A percentile compares a stretch with the other conserved stretches of the same genome.
Conservation (phyloP, 176 grass and related monocot species). For the Oropetium thomaeum region DNA sequence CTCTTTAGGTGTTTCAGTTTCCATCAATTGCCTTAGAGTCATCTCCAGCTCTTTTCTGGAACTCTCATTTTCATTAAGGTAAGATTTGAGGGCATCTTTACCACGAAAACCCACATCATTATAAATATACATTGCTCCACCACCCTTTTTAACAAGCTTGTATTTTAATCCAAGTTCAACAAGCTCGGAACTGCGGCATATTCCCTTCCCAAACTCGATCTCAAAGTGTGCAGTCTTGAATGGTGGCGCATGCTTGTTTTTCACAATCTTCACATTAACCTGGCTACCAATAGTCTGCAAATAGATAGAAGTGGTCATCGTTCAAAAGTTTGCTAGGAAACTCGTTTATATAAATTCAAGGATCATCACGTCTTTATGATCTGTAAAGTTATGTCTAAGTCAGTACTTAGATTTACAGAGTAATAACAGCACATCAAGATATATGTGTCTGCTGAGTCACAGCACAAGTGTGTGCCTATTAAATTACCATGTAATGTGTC, state of each 20-base stretch:
- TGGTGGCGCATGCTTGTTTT: slow-evolving; percentile 91
- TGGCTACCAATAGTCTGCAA: slow-evolving; percentile 78
- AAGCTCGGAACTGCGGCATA: slow-evolving; percentile 76
- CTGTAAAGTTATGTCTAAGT: neutral
- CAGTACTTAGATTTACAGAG: slow-evolving; percentile 7
- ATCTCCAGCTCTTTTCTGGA: slow-evolving; percentile 54
- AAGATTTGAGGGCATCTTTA: slow-evolving; percentile 59
- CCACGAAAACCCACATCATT: slow-evolving; percentile 49
- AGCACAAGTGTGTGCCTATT: neutral
- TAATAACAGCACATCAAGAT: neutral
- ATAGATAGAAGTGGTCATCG: slow-evolving; percentile 6
- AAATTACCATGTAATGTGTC: neutral
- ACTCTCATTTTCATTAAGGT: slow-evolving; percentile 55
- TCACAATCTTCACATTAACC: slow-evolving; percentile 89
- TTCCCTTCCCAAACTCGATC: slow-evolving; percentile 88
- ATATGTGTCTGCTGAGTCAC: neutral
- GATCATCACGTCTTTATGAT: neutral
- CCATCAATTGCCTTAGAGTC: slow-evolving; percentile 52
- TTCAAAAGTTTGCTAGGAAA: neutral
- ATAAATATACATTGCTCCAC: slow-evolving; percentile 43
- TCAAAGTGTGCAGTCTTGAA: slow-evolving; percentile 85
- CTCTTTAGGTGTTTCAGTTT: slow-evolving; percentile 35
- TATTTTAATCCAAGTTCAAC: slow-evolving; percentile 68
- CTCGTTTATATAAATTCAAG: neutral
- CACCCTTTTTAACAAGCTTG: slow-evolving; percentile 54